These are phyloP conservation scores for Hericium alpestre DNA, from an alignment of 768 basidiomycete genomes.

Conservation along the genomic window DNA sequence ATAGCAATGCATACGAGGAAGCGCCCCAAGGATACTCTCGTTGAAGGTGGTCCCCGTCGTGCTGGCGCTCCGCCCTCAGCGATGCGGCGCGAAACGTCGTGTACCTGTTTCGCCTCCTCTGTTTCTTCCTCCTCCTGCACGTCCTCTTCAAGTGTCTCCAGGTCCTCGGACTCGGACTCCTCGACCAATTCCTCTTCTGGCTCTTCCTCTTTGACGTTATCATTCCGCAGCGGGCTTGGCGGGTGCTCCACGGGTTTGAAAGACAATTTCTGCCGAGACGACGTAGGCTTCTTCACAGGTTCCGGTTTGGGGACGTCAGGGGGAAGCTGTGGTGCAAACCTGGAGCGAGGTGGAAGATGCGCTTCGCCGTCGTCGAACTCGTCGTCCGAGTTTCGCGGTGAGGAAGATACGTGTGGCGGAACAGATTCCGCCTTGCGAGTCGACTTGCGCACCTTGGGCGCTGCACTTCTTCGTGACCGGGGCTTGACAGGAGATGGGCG, in stretches of 20 bases:
- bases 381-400: constrained; percentile 5
- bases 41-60: background rate
- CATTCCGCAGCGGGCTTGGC: constrained; percentile 8
- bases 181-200: constrained; percentile 5
- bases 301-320: constrained; percentile 13
- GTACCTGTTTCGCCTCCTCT: constrained; percentile 8
- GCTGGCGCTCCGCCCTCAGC: constrained; percentile 23
- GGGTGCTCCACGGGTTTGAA: constrained; percentile 17
- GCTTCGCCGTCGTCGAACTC: constrained; percentile 11
- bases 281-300: background rate
- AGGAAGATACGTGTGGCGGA: constrained; percentile 38
- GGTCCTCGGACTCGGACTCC: constrained; percentile 1
- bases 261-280: constrained; percentile 19
- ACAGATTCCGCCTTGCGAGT: constrained; percentile 64
- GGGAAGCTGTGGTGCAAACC: constrained; percentile 46
- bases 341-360: constrained; percentile 39
- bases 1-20: constrained; percentile 27
- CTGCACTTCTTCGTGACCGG: constrained; percentile 27
- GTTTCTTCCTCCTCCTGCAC: constrained; percentile 13
- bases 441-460: constrained; percentile 37
- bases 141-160: background rate
- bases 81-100: constrained; percentile 28
- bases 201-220: constrained; percentile 13
- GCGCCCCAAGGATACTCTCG: constrained; percentile 26
- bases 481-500: constrained; percentile 43